phyloP scores from a whole-genome alignment of 345 rosid species.

The Chamaenerion angustifolium region DNA sequence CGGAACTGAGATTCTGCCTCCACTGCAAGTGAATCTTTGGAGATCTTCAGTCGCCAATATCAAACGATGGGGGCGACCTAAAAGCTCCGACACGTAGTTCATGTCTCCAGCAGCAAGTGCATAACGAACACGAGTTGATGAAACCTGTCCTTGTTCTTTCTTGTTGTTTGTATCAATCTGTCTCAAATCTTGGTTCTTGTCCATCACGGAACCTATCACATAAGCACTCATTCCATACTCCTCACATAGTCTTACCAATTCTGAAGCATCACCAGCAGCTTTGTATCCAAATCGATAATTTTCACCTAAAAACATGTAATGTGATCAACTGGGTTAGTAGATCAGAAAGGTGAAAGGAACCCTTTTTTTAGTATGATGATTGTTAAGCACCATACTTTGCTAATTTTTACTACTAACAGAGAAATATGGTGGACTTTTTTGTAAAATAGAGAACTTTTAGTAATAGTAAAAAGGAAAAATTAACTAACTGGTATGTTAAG shows the following conservation, averaged over 20 bases:
- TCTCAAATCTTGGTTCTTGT: conserved; percentile 41
- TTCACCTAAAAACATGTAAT: conserved; percentile 36
- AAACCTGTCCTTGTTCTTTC: conserved; percentile 85
- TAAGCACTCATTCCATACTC: conserved; percentile 55
- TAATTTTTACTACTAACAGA: no score
- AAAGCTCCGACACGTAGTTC: conserved; percentile 68
- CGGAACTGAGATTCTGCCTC: conserved; percentile 29
- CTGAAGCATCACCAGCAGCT: conserved; percentile 80
- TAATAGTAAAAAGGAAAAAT: no score
- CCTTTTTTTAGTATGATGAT: neutral
- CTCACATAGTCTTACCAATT: conserved; percentile 52
- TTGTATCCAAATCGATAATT: conserved; percentile 86
- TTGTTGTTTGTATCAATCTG: conserved; percentile 21
- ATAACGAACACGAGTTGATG: conserved; percentile 87
- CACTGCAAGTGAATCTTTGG: conserved; percentile 14
- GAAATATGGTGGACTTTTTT: no score
- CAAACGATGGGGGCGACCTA: conserved; percentile 77
- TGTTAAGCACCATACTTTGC: no score
- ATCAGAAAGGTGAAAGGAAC: neutral
- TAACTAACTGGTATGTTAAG: no score
- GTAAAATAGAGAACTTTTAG: no score
- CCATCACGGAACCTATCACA: conserved; percentile 81
- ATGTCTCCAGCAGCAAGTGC: conserved; percentile 72
- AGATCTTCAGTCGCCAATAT: conserved; percentile 27
- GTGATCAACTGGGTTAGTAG: conserved; percentile 5